Base-by-base conservation (phyloP, 2,329 filamentous ascomycete genomes). In the Trichothecium roseum region DNA sequence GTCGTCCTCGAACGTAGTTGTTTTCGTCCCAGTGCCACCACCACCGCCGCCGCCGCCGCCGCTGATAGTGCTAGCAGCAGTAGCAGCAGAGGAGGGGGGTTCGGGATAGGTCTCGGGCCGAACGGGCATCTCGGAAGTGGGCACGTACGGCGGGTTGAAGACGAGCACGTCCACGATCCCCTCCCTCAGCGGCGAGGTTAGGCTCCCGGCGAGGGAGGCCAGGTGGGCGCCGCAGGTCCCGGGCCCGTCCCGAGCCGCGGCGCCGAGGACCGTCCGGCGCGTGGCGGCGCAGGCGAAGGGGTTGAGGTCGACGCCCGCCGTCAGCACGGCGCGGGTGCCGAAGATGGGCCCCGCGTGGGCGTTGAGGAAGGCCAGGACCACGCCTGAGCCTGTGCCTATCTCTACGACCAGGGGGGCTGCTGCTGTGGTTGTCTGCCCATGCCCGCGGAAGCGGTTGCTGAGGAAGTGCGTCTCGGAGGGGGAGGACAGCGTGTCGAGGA, bases 71-170 rank as follows among this genome's bases (percentile, higher is more conserved):
- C n/a, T n/a, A n/a, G n/a, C n/a, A n/a, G n/a, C n/a, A n/a, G n/a
- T n/a, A n/a, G n/a, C n/a, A n/a, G n/a, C n/a, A n/a, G n/a, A n/a
- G 8, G 59, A 58, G 28, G 53, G 63, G 54, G 37, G 56, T 46
- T 52, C 41, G 18, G 45, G 44, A 3, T 49, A 55, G 34, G 40
- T 46, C 37, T 42, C 50, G 15, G 52, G 69, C 26, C 72, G 57
- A 17, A 59, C 54, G 2, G 89, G 88, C 40, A 93, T 61, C 28
- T 78, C 73, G 18, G 80, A 71, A 3, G 88, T 93, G 2, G 91
- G 91, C 12, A 98, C 91, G 54, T 98, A 98, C 1, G 91, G 91
- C 36, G 91, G 91, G 54, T 98, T 98, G 69, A 96, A 98, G 18
- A 98, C 72, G 42, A 98, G 69, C 9, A 98, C 71, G 53, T 98